These are phyloP conservation scores for Calocybe gambosa DNA, from an alignment of 1,284 basidiomycete genomes.

Conservation along the genomic window DNA sequence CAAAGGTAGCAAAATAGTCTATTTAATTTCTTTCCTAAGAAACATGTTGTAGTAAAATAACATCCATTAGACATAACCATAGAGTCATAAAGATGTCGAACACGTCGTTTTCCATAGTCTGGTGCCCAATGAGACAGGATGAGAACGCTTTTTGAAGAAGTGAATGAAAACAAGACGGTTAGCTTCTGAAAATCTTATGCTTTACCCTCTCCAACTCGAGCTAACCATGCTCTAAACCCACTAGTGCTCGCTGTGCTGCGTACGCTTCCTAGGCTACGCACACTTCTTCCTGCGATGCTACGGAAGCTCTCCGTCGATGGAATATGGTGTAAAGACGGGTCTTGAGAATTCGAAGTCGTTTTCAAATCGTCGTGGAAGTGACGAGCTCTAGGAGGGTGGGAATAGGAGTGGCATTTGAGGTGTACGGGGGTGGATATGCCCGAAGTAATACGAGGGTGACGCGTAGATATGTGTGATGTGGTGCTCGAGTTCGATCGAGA, in stretches of 20 bases:
- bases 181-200: background rate
- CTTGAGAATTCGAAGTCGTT: background rate
- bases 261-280: constrained; percentile 35
- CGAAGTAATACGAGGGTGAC: background rate
- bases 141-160: background rate
- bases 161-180: background rate
- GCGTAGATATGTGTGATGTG: constrained; percentile 9
- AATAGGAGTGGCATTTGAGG: constrained; percentile 12
- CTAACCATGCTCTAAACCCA: constrained; percentile 32
- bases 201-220: constrained; percentile 21
- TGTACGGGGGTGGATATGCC: constrained; percentile 8
- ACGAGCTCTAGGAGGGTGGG: constrained; percentile 1
- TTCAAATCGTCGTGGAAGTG: background rate
- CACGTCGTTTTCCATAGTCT: background rate
- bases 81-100: background rate
- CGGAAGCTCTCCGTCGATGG: constrained; percentile 41
- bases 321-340: constrained; percentile 25
- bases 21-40: too few relatives aligned
- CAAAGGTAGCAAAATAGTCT: background rate
- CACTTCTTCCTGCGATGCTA: constrained; percentile 34
- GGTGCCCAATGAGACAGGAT: background rate
- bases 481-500: background rate
- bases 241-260: constrained; percentile 35
- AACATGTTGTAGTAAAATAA: background rate
- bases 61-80: background rate